Evolutionary conservation across 2,329 filamentous ascomycete species (phyloP).

Genomic region (Aspergillus unguis): DNA sequence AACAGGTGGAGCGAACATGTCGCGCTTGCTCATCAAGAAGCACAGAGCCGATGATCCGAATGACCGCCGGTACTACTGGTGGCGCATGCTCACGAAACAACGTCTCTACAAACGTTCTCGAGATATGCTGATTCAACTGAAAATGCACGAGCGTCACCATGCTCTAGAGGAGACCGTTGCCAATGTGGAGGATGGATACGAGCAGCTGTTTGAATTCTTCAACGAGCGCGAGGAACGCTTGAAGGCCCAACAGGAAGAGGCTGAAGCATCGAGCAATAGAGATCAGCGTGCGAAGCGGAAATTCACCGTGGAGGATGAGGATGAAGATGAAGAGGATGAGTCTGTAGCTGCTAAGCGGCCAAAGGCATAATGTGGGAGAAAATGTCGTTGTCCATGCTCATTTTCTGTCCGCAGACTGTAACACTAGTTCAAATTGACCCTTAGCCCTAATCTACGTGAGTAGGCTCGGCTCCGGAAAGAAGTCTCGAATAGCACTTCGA

Average conservation of each 20-base stretch:
- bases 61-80: conserved; percentile 63
- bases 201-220: conserved; percentile 49
- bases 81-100: conserved; percentile 62
- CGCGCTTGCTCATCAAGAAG: conserved; percentile 50
- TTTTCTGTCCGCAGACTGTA: conserved; percentile 30
- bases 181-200: conserved; percentile 58
- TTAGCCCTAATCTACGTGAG: too few relatives aligned
- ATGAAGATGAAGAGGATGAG: conserved; percentile 22
- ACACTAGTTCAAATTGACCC: too few relatives aligned
- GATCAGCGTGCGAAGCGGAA: conserved; percentile 30
- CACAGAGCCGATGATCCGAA: conserved; percentile 49
- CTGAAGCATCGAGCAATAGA: conserved; percentile 16
- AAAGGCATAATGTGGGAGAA: conserved; percentile 23
- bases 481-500: too few relatives aligned
- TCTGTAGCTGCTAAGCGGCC: conserved; percentile 27
- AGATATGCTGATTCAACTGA: conserved; percentile 58
- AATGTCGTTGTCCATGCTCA: conserved; percentile 9
- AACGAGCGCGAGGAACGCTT: conserved; percentile 29
- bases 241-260: conserved; percentile 25
- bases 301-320: conserved; percentile 31
- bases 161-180: conserved; percentile 59
- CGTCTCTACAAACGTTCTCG: conserved; percentile 59
- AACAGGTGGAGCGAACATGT: conserved; percentile 48
- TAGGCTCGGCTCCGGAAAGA: too few relatives aligned
- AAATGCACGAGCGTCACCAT: conserved; percentile 54